Percentiles rank a stretch among this genome's conserved stretches.
Conservation (phyloP, 805 yeast species). For the Saccharomycopsis olivae region DNA sequence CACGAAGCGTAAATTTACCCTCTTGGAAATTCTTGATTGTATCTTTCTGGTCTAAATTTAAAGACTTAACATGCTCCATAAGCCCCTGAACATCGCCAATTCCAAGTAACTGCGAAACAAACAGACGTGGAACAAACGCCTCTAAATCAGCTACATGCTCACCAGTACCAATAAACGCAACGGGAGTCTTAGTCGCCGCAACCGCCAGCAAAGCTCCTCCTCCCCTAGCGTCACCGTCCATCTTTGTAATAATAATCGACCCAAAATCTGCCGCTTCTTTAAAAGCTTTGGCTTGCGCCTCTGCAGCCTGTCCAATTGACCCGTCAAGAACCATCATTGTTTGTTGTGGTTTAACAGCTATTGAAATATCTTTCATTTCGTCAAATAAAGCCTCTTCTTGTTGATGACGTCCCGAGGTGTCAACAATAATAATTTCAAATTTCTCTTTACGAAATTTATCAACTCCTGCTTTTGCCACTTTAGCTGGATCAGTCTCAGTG, state of each 20-base stretch:
- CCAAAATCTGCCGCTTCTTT: conserved; percentile 91
- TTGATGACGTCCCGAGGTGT: conserved; percentile 95
- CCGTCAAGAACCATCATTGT: conserved; percentile 98
- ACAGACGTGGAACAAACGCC: conserved; percentile 79
- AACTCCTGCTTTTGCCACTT: conserved; percentile 86
- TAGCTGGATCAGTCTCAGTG: conserved; percentile 91
- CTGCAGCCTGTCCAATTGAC: conserved; percentile 97
- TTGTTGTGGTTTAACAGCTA: conserved; percentile 84
- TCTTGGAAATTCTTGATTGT: conserved; percentile 87
- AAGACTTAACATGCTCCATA: conserved; percentile 84
- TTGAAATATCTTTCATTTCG: conserved; percentile 90
- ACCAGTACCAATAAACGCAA: conserved; percentile 95
- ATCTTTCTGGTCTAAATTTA: conserved; percentile 81
- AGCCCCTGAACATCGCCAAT: conserved; percentile 92
- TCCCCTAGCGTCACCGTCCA: conserved; percentile 99
- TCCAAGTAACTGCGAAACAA: conserved; percentile 85
- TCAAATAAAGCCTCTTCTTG: conserved; percentile 86
- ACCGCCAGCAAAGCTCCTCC: conserved; percentile 99
- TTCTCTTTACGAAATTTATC: conserved; percentile 81
- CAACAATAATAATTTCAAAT: conserved; percentile 89
- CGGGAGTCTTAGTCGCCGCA: conserved; percentile 93
- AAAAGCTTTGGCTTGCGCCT: conserved; percentile 86
- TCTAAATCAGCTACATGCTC: conserved; percentile 93
- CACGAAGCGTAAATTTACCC: conserved; percentile 87
- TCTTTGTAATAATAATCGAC: conserved; percentile 85